phyloP scores from a whole-genome alignment of 164 flowering plant species.

The Sedum album region DNA sequence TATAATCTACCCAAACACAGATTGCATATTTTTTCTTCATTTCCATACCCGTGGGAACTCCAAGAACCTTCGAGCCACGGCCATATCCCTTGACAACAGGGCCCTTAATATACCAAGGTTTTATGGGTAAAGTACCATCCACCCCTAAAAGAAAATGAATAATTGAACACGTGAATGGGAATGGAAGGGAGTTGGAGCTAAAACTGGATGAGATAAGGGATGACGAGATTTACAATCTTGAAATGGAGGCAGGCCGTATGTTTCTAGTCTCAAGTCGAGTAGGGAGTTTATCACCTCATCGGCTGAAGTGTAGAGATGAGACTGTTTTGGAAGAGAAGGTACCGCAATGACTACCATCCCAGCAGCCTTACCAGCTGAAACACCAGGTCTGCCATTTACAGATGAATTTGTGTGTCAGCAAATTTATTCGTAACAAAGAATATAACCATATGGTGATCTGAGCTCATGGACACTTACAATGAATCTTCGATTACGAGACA shows the following conservation, averaged over 20 bases:
- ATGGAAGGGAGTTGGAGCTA: not conserved
- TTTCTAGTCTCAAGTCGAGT: no score
- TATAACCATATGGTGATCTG: not conserved
- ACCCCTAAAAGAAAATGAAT: slow-evolving; percentile 31
- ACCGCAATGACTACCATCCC: slow-evolving; percentile 93
- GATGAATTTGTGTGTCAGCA: not conserved
- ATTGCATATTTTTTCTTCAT: not conserved
- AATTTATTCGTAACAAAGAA: not conserved
- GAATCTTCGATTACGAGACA: no score
- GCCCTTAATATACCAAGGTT: slow-evolving; percentile 86
- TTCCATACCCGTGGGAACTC: slow-evolving; percentile 81
- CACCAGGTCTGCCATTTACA: slow-evolving; percentile 57
- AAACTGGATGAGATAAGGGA: not conserved
- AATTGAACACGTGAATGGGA: slow-evolving; percentile 7
- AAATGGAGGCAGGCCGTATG: no score
- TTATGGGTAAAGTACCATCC: slow-evolving; percentile 70
- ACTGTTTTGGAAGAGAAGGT: slow-evolving; percentile 87
- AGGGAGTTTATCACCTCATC: no score
- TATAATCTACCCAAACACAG: no score
- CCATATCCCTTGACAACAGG: slow-evolving; percentile 90
- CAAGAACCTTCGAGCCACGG: slow-evolving; percentile 96
- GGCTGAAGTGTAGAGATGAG: no score
- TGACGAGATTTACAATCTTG: no score
- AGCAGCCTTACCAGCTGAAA: no score
- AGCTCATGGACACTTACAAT: slow-evolving; percentile 37